Base-by-base conservation (phyloP, 495 filamentous ascomycete genomes). In the Lichenothelia convexa region DNA sequence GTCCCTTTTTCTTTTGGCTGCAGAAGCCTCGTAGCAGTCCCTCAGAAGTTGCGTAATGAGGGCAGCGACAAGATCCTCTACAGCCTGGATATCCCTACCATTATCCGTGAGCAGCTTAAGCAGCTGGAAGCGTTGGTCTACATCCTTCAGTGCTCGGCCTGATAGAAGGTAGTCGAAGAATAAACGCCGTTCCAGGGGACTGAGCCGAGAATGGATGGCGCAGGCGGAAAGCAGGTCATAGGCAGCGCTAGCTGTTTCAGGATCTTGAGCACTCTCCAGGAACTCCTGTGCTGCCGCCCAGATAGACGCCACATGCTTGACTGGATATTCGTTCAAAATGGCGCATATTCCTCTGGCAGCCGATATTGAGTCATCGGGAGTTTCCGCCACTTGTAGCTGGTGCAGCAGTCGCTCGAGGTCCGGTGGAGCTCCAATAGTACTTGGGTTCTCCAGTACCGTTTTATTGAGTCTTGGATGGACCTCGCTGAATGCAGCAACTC, bases 241-340 rank as follows among this genome's bases (percentile, higher is more conserved):
- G 8, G 66, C 76, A 6, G 65, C 62, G 35, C 57, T 48, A 11
- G 73, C 62, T 40, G 65, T 67, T 24, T 65, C 59, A 7, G 50
- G 47, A 1, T 70, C 54, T 32, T 75, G 70, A 3, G 58, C 45
- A n/a, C 63, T 48, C 12, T 71, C 60, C 17, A 78, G 64, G 23
- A 81, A 52, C 45, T 81, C 74, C 47, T 71, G 73, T 9, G 62
- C 75, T 17, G 69, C 64, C 31, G 63, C 58, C 71, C 75, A 82
- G 27, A 80, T 70, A 26, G 63, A 62, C 19, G 63, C 52, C 16
- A 69, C 54, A 27, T 49, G 48, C 30, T 44, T 34, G 16, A 51
- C 36, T n/a, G 45, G 39, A 34, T 50, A 50, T 16, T 39, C 38
- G 3, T 42, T 18, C 33, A 50, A 35, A 8, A 50, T 43, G 1